Conservation (phyloP, 129 eudicot genomes). For the Solidago caesia region DNA sequence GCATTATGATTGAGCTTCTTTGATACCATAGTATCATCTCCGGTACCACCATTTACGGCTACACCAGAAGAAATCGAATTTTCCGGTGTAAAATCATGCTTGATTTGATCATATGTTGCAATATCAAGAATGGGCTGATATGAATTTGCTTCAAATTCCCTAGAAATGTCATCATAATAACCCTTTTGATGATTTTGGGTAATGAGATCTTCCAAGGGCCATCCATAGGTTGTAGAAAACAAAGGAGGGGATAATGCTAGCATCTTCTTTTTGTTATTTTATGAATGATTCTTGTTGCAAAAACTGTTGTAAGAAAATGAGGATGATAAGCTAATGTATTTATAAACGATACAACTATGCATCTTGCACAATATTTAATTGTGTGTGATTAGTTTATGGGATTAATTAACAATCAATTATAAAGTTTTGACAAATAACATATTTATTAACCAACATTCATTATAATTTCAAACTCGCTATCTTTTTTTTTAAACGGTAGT, state of each 20-base stretch:
- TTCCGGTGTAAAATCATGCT: conserved; percentile 15
- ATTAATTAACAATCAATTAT: too few species aligned
- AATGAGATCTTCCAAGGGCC: conserved; percentile 33
- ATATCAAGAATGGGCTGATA: conserved; percentile 13
- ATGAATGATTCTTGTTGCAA: not conserved
- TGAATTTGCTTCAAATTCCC: conserved; percentile 21
- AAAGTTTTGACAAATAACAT: too few species aligned
- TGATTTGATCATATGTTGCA: conserved; percentile 10
- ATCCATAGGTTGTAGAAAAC: conserved; percentile 22
- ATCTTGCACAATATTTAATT: not conserved
- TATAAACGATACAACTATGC: conserved; percentile 14
- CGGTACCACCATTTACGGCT: not conserved
- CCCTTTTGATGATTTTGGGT: conserved; percentile 19
- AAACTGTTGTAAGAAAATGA: not conserved
- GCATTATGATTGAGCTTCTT: conserved; percentile 38
- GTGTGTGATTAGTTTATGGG: too few species aligned
- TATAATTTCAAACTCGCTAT: too few species aligned
- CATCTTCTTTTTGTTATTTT: conserved; percentile 12
- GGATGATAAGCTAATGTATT: conserved; percentile 5
- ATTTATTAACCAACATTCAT: too few species aligned
- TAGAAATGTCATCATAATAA: not conserved
- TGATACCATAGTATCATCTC: conserved; percentile 1
- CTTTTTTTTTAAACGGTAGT: too few species aligned
- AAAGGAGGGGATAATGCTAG: conserved; percentile 18
- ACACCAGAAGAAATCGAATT: conserved; percentile 27